Evolutionary conservation across 2,329 filamentous ascomycete genomes (phyloP).

Genomic region (Fusarium vanettenii): DNA sequence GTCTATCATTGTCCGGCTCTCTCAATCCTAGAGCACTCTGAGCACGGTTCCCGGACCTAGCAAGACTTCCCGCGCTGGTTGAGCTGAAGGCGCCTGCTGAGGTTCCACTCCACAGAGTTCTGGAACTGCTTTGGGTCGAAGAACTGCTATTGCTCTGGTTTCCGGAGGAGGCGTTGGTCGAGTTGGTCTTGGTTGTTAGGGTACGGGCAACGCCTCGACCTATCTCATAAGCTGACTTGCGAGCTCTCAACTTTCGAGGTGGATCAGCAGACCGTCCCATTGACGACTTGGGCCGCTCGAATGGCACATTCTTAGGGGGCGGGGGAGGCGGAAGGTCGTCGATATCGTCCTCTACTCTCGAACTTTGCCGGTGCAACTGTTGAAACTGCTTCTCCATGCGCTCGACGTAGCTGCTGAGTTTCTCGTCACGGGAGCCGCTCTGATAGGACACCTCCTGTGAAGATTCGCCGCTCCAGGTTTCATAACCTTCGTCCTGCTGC

Average conservation of each 20-base stretch:
- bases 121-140: slow-evolving; percentile 81
- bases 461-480: slow-evolving; percentile 67
- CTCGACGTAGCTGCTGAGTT: slow-evolving; percentile 87
- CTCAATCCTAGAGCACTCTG: slow-evolving; percentile 74
- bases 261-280: slow-evolving; percentile 57
- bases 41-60: slow-evolving; percentile 76
- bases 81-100: slow-evolving; percentile 93
- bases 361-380: slow-evolving; percentile 73
- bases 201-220: slow-evolving; percentile 78
- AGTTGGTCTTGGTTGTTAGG: slow-evolving; percentile 88
- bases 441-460: slow-evolving; percentile 60
- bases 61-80: slow-evolving; percentile 94
- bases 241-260: slow-evolving; percentile 66
- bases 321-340: slow-evolving; percentile 72
- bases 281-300: slow-evolving; percentile 69
- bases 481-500: slow-evolving; percentile 69
- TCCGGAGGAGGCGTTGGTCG: slow-evolving; percentile 80
- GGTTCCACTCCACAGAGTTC: slow-evolving; percentile 92
- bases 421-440: slow-evolving; percentile 60
- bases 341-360: slow-evolving; percentile 53
- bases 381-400: slow-evolving; percentile 89
- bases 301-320: slow-evolving; percentile 62
- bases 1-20: slow-evolving; percentile 65
- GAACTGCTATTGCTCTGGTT: slow-evolving; percentile 78
- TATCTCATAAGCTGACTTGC: slow-evolving; percentile 84